Evolutionary conservation across 2,329 filamentous ascomycete genomes (phyloP), one percentile per base, ranked within the genome.

Genomic region (Nectriaceae sp.): DNA sequence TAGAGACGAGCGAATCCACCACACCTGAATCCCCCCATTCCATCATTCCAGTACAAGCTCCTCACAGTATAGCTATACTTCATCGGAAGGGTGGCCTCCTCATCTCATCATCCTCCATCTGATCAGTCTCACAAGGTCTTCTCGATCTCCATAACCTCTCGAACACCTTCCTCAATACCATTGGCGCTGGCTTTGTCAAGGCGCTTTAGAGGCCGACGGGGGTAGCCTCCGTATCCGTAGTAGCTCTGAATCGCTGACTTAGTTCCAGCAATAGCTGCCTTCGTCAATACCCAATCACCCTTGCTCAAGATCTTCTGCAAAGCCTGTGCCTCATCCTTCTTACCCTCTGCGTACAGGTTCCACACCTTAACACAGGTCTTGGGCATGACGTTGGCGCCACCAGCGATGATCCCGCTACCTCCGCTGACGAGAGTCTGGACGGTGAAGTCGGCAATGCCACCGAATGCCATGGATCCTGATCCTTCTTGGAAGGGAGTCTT

Each of bases 391-490:
- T 95, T 96, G 52, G 89, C 90, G 36, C 88, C 85, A 18, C 90
- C 90, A 15, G 89, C 89, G 62, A 95, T 94, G 69, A 94, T 90
- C 24, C 90, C 90, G 47, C 83, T 87, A 37, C 90, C 90, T 40
- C 90, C 90, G 40, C 83, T 88, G 52, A 87, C 79, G 4, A 92
- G 79, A 1, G 89, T 93, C 72, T 93, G 90, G 21, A 89, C 77
- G 1, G 89, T 91, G 70, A 95, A 95, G 71, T 95, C 90, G 64
- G 88, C 90, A 68, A 94, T 89, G 56, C 90, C 90, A 39, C 90
- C 90, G 64, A 94, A 91, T 18, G 89, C 90, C 81, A 94, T 88
- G 75, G 92, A 95, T 11, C 83, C 84, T 18, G 77, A 81, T 26
- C 82, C 82, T 52, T 79, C 73, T 6, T 71, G 66, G 50, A 67